phyloP scores from a whole-genome alignment of 345 rosid species.

The Camelina neglecta region DNA sequence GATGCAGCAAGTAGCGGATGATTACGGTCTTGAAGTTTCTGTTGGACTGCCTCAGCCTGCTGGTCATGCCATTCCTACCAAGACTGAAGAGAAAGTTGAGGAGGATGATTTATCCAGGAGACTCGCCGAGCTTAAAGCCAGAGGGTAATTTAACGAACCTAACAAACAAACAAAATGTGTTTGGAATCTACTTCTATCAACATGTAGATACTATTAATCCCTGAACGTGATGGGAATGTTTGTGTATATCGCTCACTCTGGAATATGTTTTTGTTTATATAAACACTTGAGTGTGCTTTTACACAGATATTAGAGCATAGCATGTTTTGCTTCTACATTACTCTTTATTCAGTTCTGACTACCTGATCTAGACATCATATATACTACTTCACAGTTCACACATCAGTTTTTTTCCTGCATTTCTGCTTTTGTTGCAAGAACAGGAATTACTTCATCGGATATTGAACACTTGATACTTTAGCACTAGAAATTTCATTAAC shows the following conservation, averaged over 20 bases:
- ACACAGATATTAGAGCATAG: background rate
- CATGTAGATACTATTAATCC: constrained; percentile 15
- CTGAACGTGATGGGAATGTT: constrained; percentile 13
- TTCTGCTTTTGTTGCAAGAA: background rate
- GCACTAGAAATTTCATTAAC: constrained; percentile 9
- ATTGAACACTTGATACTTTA: background rate
- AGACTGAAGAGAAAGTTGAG: constrained; percentile 73
- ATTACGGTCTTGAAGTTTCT: constrained; percentile 91
- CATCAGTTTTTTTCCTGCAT: constrained; percentile 64
- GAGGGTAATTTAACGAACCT: constrained; percentile 51
- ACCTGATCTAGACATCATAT: background rate
- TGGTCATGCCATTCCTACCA: constrained; percentile 77
- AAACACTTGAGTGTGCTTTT: constrained; percentile 11
- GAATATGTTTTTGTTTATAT: constrained; percentile 29
- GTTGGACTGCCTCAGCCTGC: constrained; percentile 95
- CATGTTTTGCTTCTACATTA: background rate
- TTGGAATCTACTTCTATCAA: background rate
- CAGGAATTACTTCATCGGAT: background rate
- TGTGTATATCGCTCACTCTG: constrained; percentile 28
- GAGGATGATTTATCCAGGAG: constrained; percentile 89
- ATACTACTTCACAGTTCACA: background rate
- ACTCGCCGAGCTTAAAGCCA: constrained; percentile 89
- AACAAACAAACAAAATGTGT: background rate
- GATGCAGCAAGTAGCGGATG: constrained; percentile 99
- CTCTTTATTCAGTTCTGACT: constrained; percentile 14